Conservation (phyloP, 306 rosid species). For the Gleditsia sinensis region DNA sequence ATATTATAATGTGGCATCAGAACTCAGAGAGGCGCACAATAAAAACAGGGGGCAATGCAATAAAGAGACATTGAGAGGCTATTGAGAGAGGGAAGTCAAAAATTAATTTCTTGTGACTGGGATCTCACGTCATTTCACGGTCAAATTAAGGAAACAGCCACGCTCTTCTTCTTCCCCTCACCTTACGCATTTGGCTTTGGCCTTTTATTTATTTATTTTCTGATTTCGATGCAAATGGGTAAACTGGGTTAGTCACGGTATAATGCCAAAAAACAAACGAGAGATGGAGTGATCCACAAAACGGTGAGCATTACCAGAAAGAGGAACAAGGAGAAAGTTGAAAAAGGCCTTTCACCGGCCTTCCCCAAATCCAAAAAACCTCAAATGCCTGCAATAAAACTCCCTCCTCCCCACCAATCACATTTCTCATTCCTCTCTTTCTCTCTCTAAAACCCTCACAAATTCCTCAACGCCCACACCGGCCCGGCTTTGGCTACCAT, state of each 20-base stretch:
- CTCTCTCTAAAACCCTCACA: conserved; percentile 22
- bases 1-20: too few species aligned
- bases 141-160: conserved; percentile 34
- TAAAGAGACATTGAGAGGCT: too few species aligned
- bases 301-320: conserved; percentile 45
- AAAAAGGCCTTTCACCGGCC: conserved; percentile 74
- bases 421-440: conserved; percentile 30
- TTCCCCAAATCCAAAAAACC: conserved; percentile 56
- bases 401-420: conserved; percentile 48
- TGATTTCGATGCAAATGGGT: neutral
- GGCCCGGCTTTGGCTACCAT: conserved; percentile 31
- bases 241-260: neutral
- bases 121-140: conserved; percentile 42
- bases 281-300: conserved; percentile 25
- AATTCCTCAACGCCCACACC: neutral
- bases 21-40: too few species aligned
- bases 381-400: conserved; percentile 37
- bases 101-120: conserved; percentile 40
- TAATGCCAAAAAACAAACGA: neutral
- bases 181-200: too few species aligned
- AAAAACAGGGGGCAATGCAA: too few species aligned
- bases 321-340: conserved; percentile 60
- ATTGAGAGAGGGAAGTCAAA: conserved; percentile 26
- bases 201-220: too few species aligned
- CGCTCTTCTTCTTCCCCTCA: neutral